These are phyloP conservation scores for Recurvomyces mirabilis DNA, from an alignment of 495 filamentous ascomycete species.

Conservation along the genomic window DNA sequence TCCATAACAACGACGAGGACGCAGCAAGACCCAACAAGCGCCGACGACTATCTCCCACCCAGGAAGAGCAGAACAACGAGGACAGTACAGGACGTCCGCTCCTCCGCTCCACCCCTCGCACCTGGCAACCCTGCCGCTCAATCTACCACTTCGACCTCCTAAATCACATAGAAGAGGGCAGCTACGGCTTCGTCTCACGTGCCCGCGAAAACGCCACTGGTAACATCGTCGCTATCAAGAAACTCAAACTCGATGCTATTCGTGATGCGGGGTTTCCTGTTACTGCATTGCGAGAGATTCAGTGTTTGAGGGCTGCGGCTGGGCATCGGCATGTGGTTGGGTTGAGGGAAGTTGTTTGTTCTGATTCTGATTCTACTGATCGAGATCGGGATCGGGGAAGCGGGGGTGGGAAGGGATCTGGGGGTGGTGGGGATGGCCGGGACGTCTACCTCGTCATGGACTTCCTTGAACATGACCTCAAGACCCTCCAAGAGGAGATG, in stretches of 20 bases:
- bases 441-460: constrained; percentile 95
- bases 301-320: constrained; percentile 51
- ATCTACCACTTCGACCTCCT: constrained; percentile 83
- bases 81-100: constrained; percentile 36
- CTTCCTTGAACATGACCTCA: constrained; percentile 96
- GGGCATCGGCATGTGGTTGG: constrained; percentile 67
- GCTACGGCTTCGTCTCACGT: constrained; percentile 87
- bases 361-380: too few species aligned
- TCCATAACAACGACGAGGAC: constrained; percentile 3
- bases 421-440: constrained; percentile 49
- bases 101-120: constrained; percentile 56
- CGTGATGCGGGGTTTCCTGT: constrained; percentile 75
- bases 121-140: constrained; percentile 66
- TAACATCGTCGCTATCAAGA: constrained; percentile 84
- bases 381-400: too few species aligned
- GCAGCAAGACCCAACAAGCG: constrained; percentile 42
- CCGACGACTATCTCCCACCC: constrained; percentile 35
- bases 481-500: constrained; percentile 88
- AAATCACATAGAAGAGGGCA: constrained; percentile 95
- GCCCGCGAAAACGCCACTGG: constrained; percentile 71
- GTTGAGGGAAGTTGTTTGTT: constrained; percentile 75
- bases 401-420: constrained; percentile 47
- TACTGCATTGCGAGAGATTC: constrained; percentile 84
- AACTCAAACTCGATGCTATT: constrained; percentile 78
- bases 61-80: constrained; percentile 14